Evolutionary conservation across 83 land plant genomes (phyloP).

Genomic region (Isoetes engelmannii): DNA sequence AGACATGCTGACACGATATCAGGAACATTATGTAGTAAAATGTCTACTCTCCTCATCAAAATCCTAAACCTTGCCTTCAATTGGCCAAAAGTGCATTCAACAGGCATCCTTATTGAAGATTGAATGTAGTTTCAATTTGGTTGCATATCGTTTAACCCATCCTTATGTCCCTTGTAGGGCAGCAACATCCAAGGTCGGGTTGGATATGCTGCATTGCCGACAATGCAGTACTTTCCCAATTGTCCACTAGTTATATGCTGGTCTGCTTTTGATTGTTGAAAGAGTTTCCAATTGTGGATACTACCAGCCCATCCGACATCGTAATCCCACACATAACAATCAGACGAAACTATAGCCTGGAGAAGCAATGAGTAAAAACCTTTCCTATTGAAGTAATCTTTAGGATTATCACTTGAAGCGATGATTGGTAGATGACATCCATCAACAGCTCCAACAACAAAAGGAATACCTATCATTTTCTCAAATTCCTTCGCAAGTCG

Average conservation of each 20-base stretch:
- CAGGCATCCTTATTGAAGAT: background rate
- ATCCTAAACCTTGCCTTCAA: slow-evolving; percentile 8
- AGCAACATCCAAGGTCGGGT: slow-evolving; percentile 12
- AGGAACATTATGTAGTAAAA: background rate
- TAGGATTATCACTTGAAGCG: background rate
- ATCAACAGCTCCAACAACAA: slow-evolving; percentile 11
- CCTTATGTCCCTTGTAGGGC: slow-evolving; percentile 11
- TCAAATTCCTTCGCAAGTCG: background rate
- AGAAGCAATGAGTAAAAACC: slow-evolving; percentile 10
- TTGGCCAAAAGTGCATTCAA: slow-evolving; percentile 8
- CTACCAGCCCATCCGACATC: slow-evolving; percentile 15
- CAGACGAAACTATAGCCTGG: background rate
- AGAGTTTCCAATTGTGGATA: slow-evolving; percentile 9
- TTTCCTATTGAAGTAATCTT: slow-evolving; percentile 11
- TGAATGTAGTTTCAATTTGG: slow-evolving; percentile 14
- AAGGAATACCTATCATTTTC: background rate
- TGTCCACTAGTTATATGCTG: background rate
- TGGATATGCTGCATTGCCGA: slow-evolving; percentile 14
- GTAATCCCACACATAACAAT: slow-evolving; percentile 9
- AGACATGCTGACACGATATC: background rate
- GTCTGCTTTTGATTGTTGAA: background rate
- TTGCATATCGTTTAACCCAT: background rate
- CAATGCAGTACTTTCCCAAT: background rate
- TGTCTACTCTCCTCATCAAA: background rate
- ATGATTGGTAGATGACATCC: slow-evolving; percentile 15